These are phyloP conservation scores for Ephemerocybe angulata DNA, from an alignment of 768 basidiomycete genomes.

Conservation along the genomic window DNA sequence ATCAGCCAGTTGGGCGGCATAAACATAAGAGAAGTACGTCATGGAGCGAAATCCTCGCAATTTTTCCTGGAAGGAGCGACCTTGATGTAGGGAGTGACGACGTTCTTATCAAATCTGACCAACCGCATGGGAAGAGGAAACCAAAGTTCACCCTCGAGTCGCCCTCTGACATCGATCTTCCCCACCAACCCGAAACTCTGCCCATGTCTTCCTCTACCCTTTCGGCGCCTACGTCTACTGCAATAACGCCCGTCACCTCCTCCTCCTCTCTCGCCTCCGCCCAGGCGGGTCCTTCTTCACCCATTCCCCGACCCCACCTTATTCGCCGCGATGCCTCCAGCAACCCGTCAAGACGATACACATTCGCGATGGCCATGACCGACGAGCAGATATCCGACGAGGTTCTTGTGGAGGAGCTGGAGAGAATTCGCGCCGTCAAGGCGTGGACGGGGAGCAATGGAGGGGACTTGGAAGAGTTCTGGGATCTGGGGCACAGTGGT, in stretches of 20 bases:
- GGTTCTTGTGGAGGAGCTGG: constrained; percentile 44
- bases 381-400: constrained; percentile 51
- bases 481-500: constrained; percentile 15
- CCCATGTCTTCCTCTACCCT: not conserved
- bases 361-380: constrained; percentile 47
- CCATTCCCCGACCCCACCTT: constrained; percentile 8
- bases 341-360: constrained; percentile 24
- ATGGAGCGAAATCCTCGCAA: not conserved
- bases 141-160: constrained; percentile 8
- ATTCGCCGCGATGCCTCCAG: constrained; percentile 1
- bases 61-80: not conserved
- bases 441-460: constrained; percentile 10
- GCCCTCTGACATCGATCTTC: not conserved
- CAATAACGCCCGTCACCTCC: constrained; percentile 2
- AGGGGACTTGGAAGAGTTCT: constrained; percentile 16
- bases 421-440: constrained; percentile 33
- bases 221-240: constrained; percentile 3
- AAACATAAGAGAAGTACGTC: not conserved
- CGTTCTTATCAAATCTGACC: not conserved
- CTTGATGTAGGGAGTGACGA: not conserved
- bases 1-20: not conserved
- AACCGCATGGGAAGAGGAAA: not conserved
- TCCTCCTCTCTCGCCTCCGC: not conserved
- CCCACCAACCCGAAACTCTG: not conserved
- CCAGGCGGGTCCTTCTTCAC: not conserved